Percentiles rank a stretch among this genome's conserved stretches.
Conservation (phyloP, 208 protist species). For the Leishmania martiniquensis region DNA sequence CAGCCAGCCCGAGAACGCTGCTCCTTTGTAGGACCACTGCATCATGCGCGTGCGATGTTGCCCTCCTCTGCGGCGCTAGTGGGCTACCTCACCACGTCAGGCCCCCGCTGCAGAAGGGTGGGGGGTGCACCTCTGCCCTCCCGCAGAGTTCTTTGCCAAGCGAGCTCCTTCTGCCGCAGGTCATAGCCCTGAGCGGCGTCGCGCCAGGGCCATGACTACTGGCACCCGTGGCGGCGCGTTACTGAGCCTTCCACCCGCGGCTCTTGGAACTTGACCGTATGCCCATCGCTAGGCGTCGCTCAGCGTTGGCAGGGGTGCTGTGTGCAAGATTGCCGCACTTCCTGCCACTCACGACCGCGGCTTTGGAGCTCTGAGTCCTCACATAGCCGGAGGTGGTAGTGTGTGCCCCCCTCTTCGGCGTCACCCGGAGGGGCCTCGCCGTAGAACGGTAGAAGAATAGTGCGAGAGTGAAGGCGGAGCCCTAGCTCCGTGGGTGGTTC, state of each 20-base stretch:
- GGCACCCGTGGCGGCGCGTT: background rate
- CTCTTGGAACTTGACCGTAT: background rate
- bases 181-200: background rate
- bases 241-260: background rate
- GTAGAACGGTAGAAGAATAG: too few species aligned
- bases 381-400: too few species aligned
- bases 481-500: too few species aligned
- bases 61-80: background rate
- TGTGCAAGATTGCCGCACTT: too few species aligned
- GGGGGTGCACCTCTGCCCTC: too few species aligned
- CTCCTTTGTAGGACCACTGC: background rate
- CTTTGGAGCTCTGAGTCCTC: too few species aligned
- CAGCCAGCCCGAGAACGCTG: background rate
- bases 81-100: background rate
- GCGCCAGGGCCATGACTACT: background rate
- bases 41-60: background rate
- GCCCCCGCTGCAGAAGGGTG: background rate
- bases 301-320: background rate
- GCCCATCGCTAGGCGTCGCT: background rate
- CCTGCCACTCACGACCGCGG: too few species aligned
- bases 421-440: too few species aligned
- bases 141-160: too few species aligned
- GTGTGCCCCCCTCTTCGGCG: too few species aligned
- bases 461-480: too few species aligned
- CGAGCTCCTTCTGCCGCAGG: background rate